Base-by-base conservation (phyloP, 495 filamentous ascomycete genomes). In the Lasiosphaeriaceae sp. region DNA sequence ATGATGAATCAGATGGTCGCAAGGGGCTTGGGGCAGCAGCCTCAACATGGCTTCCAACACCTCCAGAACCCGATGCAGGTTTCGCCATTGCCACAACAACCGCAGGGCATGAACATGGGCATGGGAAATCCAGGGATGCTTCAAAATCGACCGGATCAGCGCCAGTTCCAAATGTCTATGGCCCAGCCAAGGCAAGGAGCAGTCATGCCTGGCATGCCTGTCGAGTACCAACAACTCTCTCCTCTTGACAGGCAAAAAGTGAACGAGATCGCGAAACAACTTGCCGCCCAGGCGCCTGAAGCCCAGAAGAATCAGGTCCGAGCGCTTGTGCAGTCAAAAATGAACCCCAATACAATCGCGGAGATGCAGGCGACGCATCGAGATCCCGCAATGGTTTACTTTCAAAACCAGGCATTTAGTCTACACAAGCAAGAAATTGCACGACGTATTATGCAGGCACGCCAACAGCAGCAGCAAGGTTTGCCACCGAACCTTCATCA, bases 51-150 rank as follows among this genome's bases (percentile, higher is more conserved):
- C 2, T 79, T 83, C 41, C 76, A 74, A 43, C 74, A 76, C 34
- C 68, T 79, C 31, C 75, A 77, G 34, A 76, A 79, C 26, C 80
- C 68, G 41, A 79, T 77, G 75, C 78, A 81, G 58, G 63, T 74
- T 0, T 70, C 74, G 2, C 70, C 61, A 39, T 70, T 78, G 16
- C 70, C 75, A 9, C 76, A 72, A 19, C 70, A 70, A 48, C 60
- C 65, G 9, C 74, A 73, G 43, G 47, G 48, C 5, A 55, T 71
- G 20, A 62, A 55, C 19, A 70, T 75, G 60, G 69, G 71, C 12
- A 67, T 75, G 66, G 57, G 50, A 1, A 67, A 67, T 19, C 66
- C 63, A 9, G 67, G 64, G 2, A 60, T 70, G 52, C 26, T 63
- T 11, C 66, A 65, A 17, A 58, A 49, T 31, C 55, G 64, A 3